phyloP scores from a whole-genome alignment of 148 eudicot species.

The Chenopodium album region DNA sequence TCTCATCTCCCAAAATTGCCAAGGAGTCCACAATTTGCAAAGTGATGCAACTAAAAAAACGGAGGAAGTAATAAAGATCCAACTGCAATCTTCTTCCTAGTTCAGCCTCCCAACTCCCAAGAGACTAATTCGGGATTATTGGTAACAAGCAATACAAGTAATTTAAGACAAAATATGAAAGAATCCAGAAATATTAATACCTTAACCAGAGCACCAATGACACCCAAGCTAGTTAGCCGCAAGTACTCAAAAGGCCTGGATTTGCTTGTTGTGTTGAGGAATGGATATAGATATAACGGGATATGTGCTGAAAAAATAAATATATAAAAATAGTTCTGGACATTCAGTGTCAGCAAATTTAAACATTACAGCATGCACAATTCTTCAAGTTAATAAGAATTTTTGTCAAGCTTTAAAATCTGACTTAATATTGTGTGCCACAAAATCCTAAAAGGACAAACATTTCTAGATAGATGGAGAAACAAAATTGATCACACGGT shows the following conservation, averaged over 20 bases:
- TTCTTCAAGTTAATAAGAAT: not conserved
- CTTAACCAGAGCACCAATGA: slow-evolving; percentile 96
- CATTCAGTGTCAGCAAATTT: not conserved
- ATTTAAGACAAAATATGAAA: not conserved
- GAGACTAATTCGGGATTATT: not conserved
- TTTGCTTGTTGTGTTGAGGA: slow-evolving; percentile 93
- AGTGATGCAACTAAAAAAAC: no score
- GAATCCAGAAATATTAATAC: slow-evolving; percentile 33
- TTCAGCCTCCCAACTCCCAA: not conserved
- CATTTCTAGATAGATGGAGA: not conserved
- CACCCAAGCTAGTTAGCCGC: slow-evolving; percentile 94
- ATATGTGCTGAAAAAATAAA: slow-evolving; percentile 76
- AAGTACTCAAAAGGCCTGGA: slow-evolving; percentile 96
- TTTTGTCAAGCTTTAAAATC: not conserved
- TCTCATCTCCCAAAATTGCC: no score
- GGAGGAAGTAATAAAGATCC: not conserved
- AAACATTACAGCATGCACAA: not conserved
- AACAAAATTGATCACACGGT: not conserved
- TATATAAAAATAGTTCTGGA: no score
- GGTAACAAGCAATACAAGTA: not conserved
- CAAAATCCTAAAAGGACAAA: not conserved
- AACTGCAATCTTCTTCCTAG: not conserved
- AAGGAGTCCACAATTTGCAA: no score
- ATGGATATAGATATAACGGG: slow-evolving; percentile 91
- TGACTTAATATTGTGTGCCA: no score